A percentile compares a stretch with the other conserved stretches of the same genome.
These are phyloP conservation scores for Fusarium decemcellulare DNA, from an alignment of 2,329 filamentous ascomycete species.

Conservation along the genomic window DNA sequence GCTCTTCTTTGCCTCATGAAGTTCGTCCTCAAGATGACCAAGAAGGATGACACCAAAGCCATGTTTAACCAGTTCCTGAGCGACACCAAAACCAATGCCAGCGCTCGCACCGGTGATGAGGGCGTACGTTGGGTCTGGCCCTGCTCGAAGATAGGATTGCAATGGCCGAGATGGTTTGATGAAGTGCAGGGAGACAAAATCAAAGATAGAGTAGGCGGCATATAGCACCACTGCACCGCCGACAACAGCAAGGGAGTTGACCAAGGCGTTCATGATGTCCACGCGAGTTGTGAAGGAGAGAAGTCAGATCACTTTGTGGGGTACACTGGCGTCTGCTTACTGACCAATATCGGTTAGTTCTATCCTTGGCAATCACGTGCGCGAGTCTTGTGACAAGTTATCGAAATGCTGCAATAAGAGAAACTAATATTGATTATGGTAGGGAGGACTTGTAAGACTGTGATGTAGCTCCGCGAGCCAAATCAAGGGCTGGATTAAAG, in stretches of 20 bases:
- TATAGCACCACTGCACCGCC: conserved; percentile 38
- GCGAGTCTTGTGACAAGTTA: too few species aligned
- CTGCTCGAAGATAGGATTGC: conserved; percentile 40
- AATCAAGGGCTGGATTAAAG: too few species aligned
- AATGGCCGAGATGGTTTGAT: conserved; percentile 38
- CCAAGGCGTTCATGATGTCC: background rate
- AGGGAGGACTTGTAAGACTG: too few species aligned
- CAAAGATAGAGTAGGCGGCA: conserved; percentile 10
- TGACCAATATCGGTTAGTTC: too few species aligned
- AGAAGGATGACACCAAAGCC: conserved; percentile 54
- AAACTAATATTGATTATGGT: too few species aligned
- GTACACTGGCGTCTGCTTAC: too few species aligned
- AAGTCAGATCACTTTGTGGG: too few species aligned
- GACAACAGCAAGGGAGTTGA: conserved; percentile 17
- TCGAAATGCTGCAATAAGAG: too few species aligned
- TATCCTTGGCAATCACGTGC: too few species aligned
- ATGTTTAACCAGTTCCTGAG: conserved; percentile 49
- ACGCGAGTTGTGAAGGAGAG: background rate
- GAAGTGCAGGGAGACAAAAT: conserved; percentile 36
- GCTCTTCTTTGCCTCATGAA: conserved; percentile 43
- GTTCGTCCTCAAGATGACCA: conserved; percentile 48
- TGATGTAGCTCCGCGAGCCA: too few species aligned
- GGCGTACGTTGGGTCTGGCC: conserved; percentile 42
- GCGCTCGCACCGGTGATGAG: conserved; percentile 54
- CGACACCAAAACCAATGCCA: conserved; percentile 52